Evolutionary conservation across 2,329 filamentous ascomycete genomes (phyloP), one percentile per base, ranked within the genome.

Genomic region (Trichoderma arundinaceum): DNA sequence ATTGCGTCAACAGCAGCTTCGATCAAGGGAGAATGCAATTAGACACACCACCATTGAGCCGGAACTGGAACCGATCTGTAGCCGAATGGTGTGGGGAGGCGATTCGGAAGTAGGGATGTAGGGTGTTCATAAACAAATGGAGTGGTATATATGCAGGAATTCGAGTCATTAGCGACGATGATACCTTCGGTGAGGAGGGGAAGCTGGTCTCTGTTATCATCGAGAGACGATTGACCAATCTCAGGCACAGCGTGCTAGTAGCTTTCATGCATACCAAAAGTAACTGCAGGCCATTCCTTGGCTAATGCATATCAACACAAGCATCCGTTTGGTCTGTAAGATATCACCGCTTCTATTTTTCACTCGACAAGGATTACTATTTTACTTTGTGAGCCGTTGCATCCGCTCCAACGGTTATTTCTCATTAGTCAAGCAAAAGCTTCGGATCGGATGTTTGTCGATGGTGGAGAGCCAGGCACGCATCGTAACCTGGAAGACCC

Each of bases 221-320:
- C 33, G 57, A 22, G 13, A 53, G 44, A 17, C 57, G 22, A 56
- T 61, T 17, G 52, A 19, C 64, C 64, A 66, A 66, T 66, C 64
- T 57, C 51, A 44, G 60, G 49, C 9, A 63, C 60, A 43, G 60
- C 60, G 32, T 43, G 51, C 53, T 39, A 49, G 51, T 32, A 41
- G 57, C 33, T 46, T 39, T 57, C 33, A 60, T 53, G 64, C 54
- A 61, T 60, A 56, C 49, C 64, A 49, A 63, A 63, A 63, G 49
- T 54, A 63, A 62, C 32, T 63, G 60, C 62, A 59, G 52, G 17
- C 62, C 62, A 65, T 65, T 57, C 62, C 62, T 59, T 65, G 52
- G 46, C 53, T 57, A 57, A 57, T 65, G 43, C 53, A 44, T 28
- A 51, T 58, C 53, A 38, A 58, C 44, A 46, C 49, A 63, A 52